These are phyloP conservation scores for Colletotrichum siamense DNA, from an alignment of 2,329 filamentous ascomycete species.

Conservation along the genomic window DNA sequence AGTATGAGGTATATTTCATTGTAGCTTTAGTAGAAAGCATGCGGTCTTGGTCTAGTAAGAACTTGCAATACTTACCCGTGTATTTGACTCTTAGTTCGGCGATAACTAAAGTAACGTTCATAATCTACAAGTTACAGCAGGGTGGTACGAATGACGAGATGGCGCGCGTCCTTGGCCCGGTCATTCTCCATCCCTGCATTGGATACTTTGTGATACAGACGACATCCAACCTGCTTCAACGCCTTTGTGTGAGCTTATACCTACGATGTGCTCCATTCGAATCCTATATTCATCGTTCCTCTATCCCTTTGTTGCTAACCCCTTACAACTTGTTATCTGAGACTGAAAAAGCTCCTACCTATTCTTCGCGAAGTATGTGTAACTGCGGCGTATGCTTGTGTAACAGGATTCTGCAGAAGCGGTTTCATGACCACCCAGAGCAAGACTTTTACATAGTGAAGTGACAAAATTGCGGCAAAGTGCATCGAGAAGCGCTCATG, in stretches of 20 bases:
- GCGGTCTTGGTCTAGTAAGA: neutral
- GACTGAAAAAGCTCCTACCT: neutral
- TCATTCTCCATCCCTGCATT: neutral
- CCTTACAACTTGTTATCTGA: neutral
- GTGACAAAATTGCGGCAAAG: neutral
- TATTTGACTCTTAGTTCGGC: neutral
- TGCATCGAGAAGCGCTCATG: neutral
- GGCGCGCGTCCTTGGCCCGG: fast-evolving
- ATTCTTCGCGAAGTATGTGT: neutral
- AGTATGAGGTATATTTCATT: neutral
- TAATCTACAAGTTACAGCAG: neutral
- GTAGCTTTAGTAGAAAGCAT: neutral
- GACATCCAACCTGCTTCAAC: neutral
- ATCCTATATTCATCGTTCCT: neutral
- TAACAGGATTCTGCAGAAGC: neutral
- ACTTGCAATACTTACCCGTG: fast-evolving
- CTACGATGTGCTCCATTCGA: neutral
- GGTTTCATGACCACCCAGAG: neutral
- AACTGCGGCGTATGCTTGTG: neutral
- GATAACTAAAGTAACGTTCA: neutral
- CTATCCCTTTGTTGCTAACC: neutral
- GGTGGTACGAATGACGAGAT: neutral
- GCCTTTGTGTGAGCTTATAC: neutral
- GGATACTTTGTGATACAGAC: neutral
- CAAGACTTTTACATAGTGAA: neutral